Evolutionary conservation across 73 alveolate genomes (phyloP).

Genomic region (Uronychia binucleata): DNA sequence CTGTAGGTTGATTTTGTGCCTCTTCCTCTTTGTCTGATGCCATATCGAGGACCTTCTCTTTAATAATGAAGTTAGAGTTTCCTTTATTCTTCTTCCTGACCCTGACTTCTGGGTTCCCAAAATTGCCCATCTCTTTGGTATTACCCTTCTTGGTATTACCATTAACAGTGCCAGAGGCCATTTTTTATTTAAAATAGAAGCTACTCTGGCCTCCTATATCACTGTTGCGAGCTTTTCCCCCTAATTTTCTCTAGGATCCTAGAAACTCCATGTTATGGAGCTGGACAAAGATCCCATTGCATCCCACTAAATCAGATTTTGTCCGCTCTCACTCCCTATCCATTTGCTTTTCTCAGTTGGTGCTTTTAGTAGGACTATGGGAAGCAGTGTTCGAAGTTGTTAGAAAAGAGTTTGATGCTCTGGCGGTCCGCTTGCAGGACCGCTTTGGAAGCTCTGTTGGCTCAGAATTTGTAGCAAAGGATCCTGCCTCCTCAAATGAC

Average conservation of each 20-base stretch:
- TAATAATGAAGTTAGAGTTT: background rate
- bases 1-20: background rate
- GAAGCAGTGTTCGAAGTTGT: background rate
- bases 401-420: background rate
- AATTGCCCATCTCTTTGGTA: background rate
- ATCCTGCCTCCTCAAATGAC: background rate
- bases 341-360: background rate
- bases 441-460: background rate
- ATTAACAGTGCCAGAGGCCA: background rate
- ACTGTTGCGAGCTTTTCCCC: background rate
- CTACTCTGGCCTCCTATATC: too few species aligned
- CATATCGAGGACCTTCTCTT: background rate
- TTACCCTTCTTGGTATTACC: background rate
- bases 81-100: background rate
- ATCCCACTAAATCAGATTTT: background rate
- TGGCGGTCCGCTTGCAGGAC: background rate
- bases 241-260: background rate
- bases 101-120: background rate
- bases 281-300: too few species aligned
- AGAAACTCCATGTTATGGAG: too few species aligned
- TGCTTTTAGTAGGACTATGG: background rate
- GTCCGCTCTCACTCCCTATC: background rate
- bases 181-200: too few species aligned
- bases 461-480: background rate
- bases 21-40: background rate